Base-by-base conservation (phyloP, 2,329 filamentous ascomycete genomes). In the Penicillium oxalicum region DNA sequence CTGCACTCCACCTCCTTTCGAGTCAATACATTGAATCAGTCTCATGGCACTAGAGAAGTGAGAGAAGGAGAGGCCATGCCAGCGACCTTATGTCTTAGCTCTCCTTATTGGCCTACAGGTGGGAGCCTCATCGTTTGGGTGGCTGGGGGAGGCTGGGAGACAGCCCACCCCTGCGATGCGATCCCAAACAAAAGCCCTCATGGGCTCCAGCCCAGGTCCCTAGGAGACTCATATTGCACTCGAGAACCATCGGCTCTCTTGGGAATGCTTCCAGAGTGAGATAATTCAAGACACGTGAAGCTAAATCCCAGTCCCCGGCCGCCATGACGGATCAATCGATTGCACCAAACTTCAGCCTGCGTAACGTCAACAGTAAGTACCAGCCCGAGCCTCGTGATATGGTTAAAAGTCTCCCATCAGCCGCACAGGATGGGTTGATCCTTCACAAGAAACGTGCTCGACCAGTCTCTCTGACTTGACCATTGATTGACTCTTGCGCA, bases 131-230 rank as follows among this genome's bases (percentile, higher is more conserved):
- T 45, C 45, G 13, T 44, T 47, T 43, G 36, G 27, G 58, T 53
- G 58, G 58, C 58, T 60, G 58, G 58, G 52, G 58, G 55, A 53
- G 58, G 57, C 57, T 60, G 57, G 57, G 57, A 55, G 43, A 32
- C 9, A 44, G 49, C 38, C 49, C 42, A 51, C 55, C 49, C 52
- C 48, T 48, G 50, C 44, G 40, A 45, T 50, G 48, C 47, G 41
- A 55, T 46, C 29, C 53, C 48, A 57, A 55, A 56, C 55, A 59
- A 59, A 60, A 59, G 27, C 53, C 18, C 45, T 50, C 43, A 50
- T 50, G 46, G 44, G 42, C 44, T 55, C 45, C 52, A 40, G 49
- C 29, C 49, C 32, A 44, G 25, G 47, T 37, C 36, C 36, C 48
- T 34, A 28, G 33, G 28, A 44, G 44, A 49, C 43, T 45, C 44